A percentile compares a stretch with the other conserved stretches of the same genome.
Evolutionary conservation across 352 stramenopile genomes (phyloP).

Genomic region (Pythium angustatum): DNA sequence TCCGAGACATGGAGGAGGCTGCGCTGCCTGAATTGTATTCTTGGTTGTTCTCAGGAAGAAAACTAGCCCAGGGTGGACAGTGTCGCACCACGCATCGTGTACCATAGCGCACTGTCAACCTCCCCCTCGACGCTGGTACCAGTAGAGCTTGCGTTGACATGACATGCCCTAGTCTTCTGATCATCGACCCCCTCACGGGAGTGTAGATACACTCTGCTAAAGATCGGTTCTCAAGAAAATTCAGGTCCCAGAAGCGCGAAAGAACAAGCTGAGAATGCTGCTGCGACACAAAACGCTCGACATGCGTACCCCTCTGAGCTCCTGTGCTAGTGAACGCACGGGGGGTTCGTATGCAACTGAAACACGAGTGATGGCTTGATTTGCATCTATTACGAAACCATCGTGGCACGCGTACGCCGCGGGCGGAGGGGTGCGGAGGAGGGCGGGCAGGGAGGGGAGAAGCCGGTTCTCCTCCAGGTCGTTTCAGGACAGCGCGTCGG

Average conservation of each 20-base stretch:
- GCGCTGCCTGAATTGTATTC: too few relatives aligned
- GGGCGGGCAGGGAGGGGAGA: too few relatives aligned
- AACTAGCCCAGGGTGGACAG: background rate
- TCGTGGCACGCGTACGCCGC: too few relatives aligned
- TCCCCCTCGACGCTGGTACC: background rate
- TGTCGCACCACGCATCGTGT: too few relatives aligned
- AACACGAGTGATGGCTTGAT: background rate
- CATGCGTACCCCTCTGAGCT: slow-evolving; percentile 8
- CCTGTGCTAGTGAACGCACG: background rate
- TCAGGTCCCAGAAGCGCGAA: background rate
- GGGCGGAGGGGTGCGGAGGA: too few relatives aligned
- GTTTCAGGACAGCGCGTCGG: background rate
- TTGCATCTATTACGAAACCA: background rate
- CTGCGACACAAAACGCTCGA: slow-evolving; percentile 2
- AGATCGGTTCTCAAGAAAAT: background rate
- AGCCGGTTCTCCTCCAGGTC: background rate
- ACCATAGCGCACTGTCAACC: too few relatives aligned
- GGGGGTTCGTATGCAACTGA: slow-evolving; percentile 11
- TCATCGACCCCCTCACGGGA: background rate
- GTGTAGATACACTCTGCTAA: background rate
- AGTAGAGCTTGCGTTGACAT: background rate
- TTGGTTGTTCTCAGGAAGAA: slow-evolving; percentile 1
- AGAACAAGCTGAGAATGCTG: slow-evolving; percentile 4
- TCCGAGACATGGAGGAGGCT: background rate
- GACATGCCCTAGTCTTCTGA: background rate